These are phyloP conservation scores for Lentinula lateritia DNA, from an alignment of 768 basidiomycete species.

Conservation along the genomic window DNA sequence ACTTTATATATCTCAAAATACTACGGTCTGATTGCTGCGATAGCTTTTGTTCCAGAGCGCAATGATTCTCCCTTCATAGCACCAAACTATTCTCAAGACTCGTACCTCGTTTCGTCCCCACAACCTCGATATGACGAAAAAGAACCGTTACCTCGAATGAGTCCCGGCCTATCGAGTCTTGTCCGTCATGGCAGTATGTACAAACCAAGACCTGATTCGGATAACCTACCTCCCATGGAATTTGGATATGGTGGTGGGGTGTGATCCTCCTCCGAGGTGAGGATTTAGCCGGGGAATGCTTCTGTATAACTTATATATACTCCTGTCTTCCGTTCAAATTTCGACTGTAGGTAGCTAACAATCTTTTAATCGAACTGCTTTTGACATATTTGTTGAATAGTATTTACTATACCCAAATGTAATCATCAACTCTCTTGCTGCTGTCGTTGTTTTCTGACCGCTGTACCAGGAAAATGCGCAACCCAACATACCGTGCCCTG, in stretches of 20 bases:
- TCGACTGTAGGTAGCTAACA: too few relatives aligned
- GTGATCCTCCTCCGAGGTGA: not conserved
- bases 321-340: too few relatives aligned
- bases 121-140: not conserved
- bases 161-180: not conserved
- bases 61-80: not conserved
- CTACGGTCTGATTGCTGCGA: not conserved
- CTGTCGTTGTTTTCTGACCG: too few relatives aligned
- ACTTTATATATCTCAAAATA: not conserved
- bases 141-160: not conserved
- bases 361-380: not conserved
- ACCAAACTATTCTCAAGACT: not conserved
- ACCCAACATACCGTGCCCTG: too few relatives aligned
- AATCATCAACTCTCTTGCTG: too few relatives aligned
- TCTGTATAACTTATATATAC: too few relatives aligned
- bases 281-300: not conserved
- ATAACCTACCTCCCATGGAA: not conserved
- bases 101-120: not conserved
- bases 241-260: conserved; percentile 3
- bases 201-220: conserved; percentile 1
- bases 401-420: too few relatives aligned
- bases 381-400: too few relatives aligned
- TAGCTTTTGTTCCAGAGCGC: not conserved
- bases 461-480: too few relatives aligned
- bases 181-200: conserved; percentile 2